phyloP scores from a whole-genome alignment of 2,329 filamentous ascomycete species.

The Paraphoma sp. region DNA sequence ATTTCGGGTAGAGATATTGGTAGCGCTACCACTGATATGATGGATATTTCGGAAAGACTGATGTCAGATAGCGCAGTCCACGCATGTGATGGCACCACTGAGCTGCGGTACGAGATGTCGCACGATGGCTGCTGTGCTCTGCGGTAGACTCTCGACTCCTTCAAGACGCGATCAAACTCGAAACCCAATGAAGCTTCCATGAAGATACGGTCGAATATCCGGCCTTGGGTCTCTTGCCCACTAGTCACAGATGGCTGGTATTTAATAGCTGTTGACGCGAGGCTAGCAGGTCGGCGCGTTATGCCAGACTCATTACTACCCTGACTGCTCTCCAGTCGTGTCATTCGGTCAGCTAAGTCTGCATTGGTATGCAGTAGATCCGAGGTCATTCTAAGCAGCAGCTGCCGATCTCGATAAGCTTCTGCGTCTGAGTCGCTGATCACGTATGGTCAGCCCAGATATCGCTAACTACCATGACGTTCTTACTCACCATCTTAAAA shows the following conservation, averaged over 20 bases:
- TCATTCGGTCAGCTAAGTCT: slow-evolving; percentile 1
- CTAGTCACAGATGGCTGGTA: too few relatives aligned
- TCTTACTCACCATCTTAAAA: slow-evolving; percentile 12
- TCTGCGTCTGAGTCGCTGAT: slow-evolving; percentile 7
- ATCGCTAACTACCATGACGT: background rate
- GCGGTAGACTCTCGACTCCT: slow-evolving; percentile 10
- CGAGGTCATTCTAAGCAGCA: background rate
- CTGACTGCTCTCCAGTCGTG: background rate
- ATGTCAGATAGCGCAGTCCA: slow-evolving; percentile 13
- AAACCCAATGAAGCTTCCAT: too few relatives aligned
- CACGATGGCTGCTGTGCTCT: background rate
- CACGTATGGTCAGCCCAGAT: background rate
- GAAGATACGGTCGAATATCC: too few relatives aligned
- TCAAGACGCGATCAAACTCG: slow-evolving; percentile 6
- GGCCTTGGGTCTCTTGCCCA: too few relatives aligned
- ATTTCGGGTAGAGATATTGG: slow-evolving; percentile 5
- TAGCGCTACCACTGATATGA: slow-evolving; percentile 13
- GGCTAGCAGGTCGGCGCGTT: background rate
- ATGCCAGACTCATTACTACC: background rate
- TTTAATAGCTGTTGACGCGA: background rate
- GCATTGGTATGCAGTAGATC: slow-evolving; percentile 1
- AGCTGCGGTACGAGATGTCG: slow-evolving; percentile 5
- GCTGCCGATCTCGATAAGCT: background rate
- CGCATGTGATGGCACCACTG: slow-evolving; percentile 3
- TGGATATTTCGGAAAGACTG: slow-evolving; percentile 14